Conservation (phyloP, 441 rosid species). For the Populus hybrid region DNA sequence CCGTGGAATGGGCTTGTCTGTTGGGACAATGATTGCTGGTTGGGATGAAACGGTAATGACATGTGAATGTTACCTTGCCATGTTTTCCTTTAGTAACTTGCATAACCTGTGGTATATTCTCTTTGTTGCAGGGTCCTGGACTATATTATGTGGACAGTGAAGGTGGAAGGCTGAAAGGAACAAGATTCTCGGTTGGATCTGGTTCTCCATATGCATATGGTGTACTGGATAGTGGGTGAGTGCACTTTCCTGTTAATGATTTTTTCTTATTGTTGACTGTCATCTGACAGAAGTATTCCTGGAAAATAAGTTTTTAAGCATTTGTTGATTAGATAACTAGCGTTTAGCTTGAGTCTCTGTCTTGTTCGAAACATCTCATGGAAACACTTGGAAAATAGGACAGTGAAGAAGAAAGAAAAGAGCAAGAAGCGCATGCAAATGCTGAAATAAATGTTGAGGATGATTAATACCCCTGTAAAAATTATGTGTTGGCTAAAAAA, state of each 20-base stretch:
- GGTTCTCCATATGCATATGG: constrained; percentile 99
- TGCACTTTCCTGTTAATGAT: neutral
- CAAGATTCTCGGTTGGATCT: constrained; percentile 92
- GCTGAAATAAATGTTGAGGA: neutral
- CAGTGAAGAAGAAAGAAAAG: neutral
- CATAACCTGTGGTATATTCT: constrained; percentile 9
- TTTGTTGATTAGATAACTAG: neutral
- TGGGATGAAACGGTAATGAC: constrained; percentile 90
- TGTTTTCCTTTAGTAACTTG: neutral
- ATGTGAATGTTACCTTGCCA: constrained; percentile 1
- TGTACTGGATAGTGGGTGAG: constrained; percentile 90
- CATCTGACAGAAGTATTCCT: neutral
- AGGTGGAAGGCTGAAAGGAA: constrained; percentile 97
- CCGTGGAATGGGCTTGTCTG: constrained; percentile 98
- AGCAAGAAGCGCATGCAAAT: neutral
- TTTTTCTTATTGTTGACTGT: neutral
- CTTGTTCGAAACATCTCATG: neutral
- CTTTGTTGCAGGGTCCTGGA: constrained; percentile 78
- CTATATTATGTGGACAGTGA: constrained; percentile 97
- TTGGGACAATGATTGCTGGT: constrained; percentile 99
- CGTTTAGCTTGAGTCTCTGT: neutral
- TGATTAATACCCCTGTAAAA: neutral
- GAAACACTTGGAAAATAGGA: neutral
- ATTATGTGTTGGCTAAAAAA: neutral
- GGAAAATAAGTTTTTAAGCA: neutral